These are phyloP conservation scores for Mycothermus thermophilus DNA, from an alignment of 495 filamentous ascomycete genomes.

Conservation along the genomic window DNA sequence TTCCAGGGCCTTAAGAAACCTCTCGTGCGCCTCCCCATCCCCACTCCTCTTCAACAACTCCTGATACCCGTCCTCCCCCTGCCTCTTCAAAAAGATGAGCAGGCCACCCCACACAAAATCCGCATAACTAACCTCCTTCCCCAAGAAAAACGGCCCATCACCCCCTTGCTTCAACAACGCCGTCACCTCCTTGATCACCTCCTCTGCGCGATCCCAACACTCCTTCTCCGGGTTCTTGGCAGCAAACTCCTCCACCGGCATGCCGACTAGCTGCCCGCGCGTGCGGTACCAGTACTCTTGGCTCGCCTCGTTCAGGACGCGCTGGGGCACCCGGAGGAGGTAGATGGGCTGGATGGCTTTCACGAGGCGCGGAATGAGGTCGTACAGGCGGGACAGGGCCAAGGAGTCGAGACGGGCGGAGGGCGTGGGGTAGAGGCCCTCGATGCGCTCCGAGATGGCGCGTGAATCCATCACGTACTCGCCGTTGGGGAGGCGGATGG, in stretches of 20 bases:
- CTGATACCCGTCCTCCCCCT: slow-evolving; percentile 20
- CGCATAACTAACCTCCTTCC: slow-evolving; percentile 22
- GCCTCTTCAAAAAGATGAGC: slow-evolving; percentile 19
- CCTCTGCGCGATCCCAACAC: slow-evolving; percentile 25
- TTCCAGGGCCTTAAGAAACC: slow-evolving; percentile 25
- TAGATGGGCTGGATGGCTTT: slow-evolving; percentile 14
- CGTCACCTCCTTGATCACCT: slow-evolving; percentile 26
- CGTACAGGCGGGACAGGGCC: slow-evolving; percentile 20
- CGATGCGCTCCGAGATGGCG: slow-evolving; percentile 38
- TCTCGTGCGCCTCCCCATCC: slow-evolving; percentile 19
- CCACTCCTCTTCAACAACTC: slow-evolving; percentile 21
- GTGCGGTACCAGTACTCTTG: slow-evolving; percentile 32
- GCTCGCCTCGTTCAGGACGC: slow-evolving; percentile 27
- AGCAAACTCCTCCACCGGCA: slow-evolving; percentile 29
- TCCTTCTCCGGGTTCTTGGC: slow-evolving; percentile 21
- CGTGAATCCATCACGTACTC: slow-evolving; percentile 43
- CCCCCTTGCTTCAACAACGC: slow-evolving; percentile 33
- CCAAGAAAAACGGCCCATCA: slow-evolving; percentile 37
- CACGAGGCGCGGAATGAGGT: slow-evolving; percentile 7
- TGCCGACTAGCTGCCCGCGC: slow-evolving; percentile 26
- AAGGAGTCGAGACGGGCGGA: slow-evolving; percentile 38
- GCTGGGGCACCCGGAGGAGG: slow-evolving; percentile 21
- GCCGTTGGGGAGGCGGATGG: slow-evolving; percentile 36
- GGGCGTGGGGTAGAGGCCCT: slow-evolving; percentile 39
- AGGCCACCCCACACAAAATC: slow-evolving; percentile 31